Percentiles rank a stretch among this genome's conserved stretches.
phyloP scores from a whole-genome alignment of 257 asterid species.

The Solanum clarkiae region DNA sequence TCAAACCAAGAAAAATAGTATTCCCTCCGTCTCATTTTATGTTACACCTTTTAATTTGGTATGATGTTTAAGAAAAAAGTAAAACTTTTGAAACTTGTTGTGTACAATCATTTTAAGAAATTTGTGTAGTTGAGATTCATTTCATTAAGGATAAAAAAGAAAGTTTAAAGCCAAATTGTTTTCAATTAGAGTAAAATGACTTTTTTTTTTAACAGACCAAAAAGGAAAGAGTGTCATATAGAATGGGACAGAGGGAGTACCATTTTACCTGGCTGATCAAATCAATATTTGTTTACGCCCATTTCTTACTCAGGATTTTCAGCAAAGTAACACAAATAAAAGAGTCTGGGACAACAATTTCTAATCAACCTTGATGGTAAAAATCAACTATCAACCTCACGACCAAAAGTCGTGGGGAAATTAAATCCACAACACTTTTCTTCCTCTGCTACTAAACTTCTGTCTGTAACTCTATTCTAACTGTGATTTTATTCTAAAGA shows the following conservation, averaged over 20 bases:
- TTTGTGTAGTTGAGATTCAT: too few species aligned
- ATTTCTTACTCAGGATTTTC: not conserved
- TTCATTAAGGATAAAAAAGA: too few species aligned
- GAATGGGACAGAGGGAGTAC: not conserved
- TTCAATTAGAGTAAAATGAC: too few species aligned
- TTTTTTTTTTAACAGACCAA: too few species aligned
- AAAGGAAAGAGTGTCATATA: not conserved
- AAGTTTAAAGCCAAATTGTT: too few species aligned
- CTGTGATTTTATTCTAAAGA: not conserved
- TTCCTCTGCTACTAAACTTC: not conserved
- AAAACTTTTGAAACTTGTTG: too few species aligned
- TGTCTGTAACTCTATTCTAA: not conserved
- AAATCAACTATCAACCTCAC: not conserved
- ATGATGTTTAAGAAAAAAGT: too few species aligned
- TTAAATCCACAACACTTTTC: not conserved
- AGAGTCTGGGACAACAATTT: not conserved
- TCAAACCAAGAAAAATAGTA: not conserved
- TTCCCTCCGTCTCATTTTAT: too few species aligned
- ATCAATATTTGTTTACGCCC: not conserved
- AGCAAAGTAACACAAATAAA: not conserved
- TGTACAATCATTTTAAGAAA: too few species aligned
- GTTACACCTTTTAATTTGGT: too few species aligned
- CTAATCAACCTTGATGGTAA: not conserved
- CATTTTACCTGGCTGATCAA: not conserved
- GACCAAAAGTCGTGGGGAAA: not conserved